Base-by-base conservation (phyloP, 73 alveolate genomes). In the Paramecium biaurelia region DNA sequence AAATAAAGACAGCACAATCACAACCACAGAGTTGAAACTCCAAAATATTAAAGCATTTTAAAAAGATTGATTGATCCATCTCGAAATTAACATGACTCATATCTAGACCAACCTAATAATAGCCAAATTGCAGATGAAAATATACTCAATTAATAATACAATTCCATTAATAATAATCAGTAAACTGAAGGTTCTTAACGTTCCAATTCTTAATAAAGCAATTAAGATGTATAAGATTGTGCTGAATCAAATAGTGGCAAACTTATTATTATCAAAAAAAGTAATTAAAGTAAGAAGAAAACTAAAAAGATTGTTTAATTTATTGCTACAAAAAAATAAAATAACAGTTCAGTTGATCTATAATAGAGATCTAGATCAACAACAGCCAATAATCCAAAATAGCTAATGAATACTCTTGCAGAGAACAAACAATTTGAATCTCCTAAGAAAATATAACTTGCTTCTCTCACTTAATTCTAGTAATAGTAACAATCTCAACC, bases 331-430 rank as follows among this genome's bases (percentile, higher is more conserved):
- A 63, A 63, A 63, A 63, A 63, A 63, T 63, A 63, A 24, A 26
- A 63, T 34, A 63, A 63, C 12, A 63, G 84, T 63, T 63, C 84
- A 26, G 49, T 63, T 7, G 84, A 63, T 30, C 1, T 63, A 24
- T 9, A 63, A 63, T n/a, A 28, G 18, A 72, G 86, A 72, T 72
- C 86, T 3, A 72, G 86, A 72, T 72, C 86, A 6, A 72, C 86
- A 28, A 72, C 86, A 32, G 58, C 86, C 7, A 72, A 72, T 72
- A 32, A 72, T 72, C 84, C 84, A 23, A 63, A 63, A 63, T 26
- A 63, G 10, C 53, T 32, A 1, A 53, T 53, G 30, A 53, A 53
- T 35, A 72, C 10, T 63, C 49, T 63, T 30, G 45, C 38, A 35
- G 86, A 72, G 24, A 38, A 15, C 32, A 72, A 35, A 38, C 10